These are phyloP conservation scores for Cinnamomum micranthum DNA, from an alignment of 164 flowering plant genomes.

Conservation along the genomic window DNA sequence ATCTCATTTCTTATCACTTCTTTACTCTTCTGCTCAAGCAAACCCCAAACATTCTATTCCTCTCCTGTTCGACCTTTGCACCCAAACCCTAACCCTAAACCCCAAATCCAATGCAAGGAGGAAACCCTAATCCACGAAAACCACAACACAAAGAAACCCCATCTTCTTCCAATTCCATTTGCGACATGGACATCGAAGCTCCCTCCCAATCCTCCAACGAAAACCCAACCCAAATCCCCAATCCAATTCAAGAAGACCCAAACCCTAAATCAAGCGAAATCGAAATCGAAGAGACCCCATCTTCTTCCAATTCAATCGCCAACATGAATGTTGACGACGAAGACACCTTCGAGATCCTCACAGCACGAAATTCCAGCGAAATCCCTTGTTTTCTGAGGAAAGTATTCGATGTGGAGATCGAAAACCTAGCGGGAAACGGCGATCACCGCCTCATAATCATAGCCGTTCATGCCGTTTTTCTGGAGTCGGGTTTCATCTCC, in stretches of 20 bases:
- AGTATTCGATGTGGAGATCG: constrained; percentile 41
- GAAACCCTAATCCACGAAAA: too few species aligned
- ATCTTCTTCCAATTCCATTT: background rate
- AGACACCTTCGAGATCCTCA: background rate
- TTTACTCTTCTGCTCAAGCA: too few species aligned
- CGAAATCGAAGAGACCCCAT: background rate
- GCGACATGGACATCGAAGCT: background rate
- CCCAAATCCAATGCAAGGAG: too few species aligned
- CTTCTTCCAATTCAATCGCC: background rate
- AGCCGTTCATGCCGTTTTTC: constrained; percentile 69
- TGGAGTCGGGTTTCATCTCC: constrained; percentile 69
- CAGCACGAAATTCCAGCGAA: constrained; percentile 1
- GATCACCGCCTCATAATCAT: constrained; percentile 34
- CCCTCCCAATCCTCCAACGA: background rate
- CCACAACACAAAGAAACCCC: too few species aligned
- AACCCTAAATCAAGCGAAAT: background rate
- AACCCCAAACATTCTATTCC: too few species aligned
- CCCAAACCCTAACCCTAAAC: too few species aligned
- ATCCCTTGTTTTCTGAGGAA: constrained; percentile 52
- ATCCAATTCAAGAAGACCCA: background rate
- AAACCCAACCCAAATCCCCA: background rate
- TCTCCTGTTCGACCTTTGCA: too few species aligned
- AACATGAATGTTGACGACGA: background rate
- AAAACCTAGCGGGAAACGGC: constrained; percentile 12
- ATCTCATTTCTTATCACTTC: too few species aligned